These are phyloP conservation scores for Panus rudis DNA, from an alignment of 768 basidiomycete species.

Conservation along the genomic window DNA sequence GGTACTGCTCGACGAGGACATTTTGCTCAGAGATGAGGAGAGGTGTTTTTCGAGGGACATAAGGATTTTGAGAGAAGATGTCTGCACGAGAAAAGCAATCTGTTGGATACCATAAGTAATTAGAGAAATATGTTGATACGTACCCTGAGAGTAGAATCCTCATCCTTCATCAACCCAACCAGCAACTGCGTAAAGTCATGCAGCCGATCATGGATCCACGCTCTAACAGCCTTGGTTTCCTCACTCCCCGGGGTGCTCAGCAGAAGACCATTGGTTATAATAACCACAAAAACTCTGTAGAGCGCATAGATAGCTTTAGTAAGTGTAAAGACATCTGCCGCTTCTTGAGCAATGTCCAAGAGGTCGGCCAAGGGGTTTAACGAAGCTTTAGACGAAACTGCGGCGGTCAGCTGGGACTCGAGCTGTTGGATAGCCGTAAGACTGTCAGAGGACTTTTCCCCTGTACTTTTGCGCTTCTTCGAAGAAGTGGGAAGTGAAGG, in stretches of 20 bases:
- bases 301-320: slow-evolving; percentile 77
- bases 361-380: slow-evolving; percentile 78
- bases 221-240: slow-evolving; percentile 52
- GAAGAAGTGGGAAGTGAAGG: slow-evolving; percentile 16
- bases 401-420: slow-evolving; percentile 48
- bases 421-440: slow-evolving; percentile 33
- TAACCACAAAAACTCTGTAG: slow-evolving; percentile 67
- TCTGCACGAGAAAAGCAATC: slow-evolving; percentile 32
- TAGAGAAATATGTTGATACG: slow-evolving; percentile 19
- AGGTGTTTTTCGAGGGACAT: slow-evolving; percentile 73
- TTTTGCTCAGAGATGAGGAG: slow-evolving; percentile 53
- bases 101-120: background rate
- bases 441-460: slow-evolving; percentile 6
- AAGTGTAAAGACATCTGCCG: slow-evolving; percentile 46
- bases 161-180: slow-evolving; percentile 63
- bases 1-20: slow-evolving; percentile 24
- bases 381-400: slow-evolving; percentile 49
- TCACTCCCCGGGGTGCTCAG: slow-evolving; percentile 46
- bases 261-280: slow-evolving; percentile 55
- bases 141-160: slow-evolving; percentile 71
- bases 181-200: slow-evolving; percentile 66
- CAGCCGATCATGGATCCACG: slow-evolving; percentile 76
- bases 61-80: slow-evolving; percentile 64
- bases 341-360: slow-evolving; percentile 44
- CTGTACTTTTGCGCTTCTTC: slow-evolving; percentile 19